These are phyloP conservation scores for Escallonia rubra DNA, from an alignment of 129 eudicot genomes.

Conservation along the genomic window DNA sequence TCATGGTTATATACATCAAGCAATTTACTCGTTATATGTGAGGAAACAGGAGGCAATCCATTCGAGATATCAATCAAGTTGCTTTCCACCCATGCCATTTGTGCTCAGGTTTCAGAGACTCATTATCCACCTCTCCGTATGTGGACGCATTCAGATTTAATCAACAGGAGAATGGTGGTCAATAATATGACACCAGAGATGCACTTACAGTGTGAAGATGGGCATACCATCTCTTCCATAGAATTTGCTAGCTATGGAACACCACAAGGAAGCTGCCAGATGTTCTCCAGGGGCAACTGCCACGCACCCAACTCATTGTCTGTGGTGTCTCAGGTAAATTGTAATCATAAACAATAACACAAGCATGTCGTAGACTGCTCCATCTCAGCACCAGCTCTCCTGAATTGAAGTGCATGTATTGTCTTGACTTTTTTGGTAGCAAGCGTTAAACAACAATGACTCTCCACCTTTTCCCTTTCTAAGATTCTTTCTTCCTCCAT, in stretches of 20 bases:
- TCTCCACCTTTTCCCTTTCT: too few relatives aligned
- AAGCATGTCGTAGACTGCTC: too few relatives aligned
- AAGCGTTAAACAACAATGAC: too few relatives aligned
- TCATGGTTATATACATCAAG: slow-evolving; percentile 68
- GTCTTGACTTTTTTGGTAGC: too few relatives aligned
- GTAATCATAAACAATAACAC: not conserved
- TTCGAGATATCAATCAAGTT: slow-evolving; percentile 54
- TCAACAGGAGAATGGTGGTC: slow-evolving; percentile 16
- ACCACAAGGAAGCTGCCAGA: slow-evolving; percentile 78
- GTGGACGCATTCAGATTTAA: slow-evolving; percentile 45
- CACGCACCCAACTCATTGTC: slow-evolving; percentile 65
- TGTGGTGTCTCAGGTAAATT: slow-evolving; percentile 58
- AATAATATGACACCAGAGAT: slow-evolving; percentile 46
- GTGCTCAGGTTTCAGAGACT: slow-evolving; percentile 62
- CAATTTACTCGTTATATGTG: slow-evolving; percentile 80
- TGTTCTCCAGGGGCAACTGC: slow-evolving; percentile 65
- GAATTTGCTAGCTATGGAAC: slow-evolving; percentile 97
- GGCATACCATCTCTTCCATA: slow-evolving; percentile 53
- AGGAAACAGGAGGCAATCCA: slow-evolving; percentile 84
- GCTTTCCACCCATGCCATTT: slow-evolving; percentile 40
- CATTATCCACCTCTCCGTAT: slow-evolving; percentile 63
- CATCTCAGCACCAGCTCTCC: too few relatives aligned
- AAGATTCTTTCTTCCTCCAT: too few relatives aligned
- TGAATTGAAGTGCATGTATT: too few relatives aligned
- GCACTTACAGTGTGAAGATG: slow-evolving; percentile 74